A percentile compares a stretch with the other conserved stretches of the same genome.
These are phyloP conservation scores for Dryas octopetala DNA, from an alignment of 306 rosid species.

Conservation along the genomic window DNA sequence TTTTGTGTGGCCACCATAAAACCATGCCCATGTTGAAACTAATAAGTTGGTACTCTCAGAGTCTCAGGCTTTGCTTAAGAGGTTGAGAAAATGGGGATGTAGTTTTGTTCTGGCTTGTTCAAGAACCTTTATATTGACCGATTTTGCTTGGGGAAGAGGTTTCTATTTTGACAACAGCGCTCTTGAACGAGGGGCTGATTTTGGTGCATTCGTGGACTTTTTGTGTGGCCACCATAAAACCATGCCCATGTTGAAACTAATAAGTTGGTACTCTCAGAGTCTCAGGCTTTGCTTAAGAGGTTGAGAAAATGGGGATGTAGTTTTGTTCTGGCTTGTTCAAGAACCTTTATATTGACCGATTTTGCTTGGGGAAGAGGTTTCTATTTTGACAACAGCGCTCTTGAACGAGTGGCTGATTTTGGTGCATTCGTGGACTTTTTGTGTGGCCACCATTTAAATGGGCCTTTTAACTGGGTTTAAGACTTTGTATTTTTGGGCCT, in stretches of 20 bases:
- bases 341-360: not conserved
- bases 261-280: not conserved
- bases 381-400: not conserved
- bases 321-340: not conserved
- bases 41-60: not conserved
- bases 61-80: not conserved
- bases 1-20: conserved; percentile 27
- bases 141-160: conserved; percentile 9
- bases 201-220: not conserved
- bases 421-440: not conserved
- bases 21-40: conserved; percentile 65
- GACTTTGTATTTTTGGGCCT: not conserved
- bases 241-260: conserved; percentile 59
- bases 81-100: not conserved
- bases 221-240: conserved; percentile 34
- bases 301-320: not conserved
- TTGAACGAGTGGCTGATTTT: conserved; percentile 15
- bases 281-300: not conserved
- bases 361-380: conserved; percentile 11
- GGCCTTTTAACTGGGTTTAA: not conserved
- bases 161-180: not conserved
- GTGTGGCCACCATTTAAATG: conserved; percentile 8
- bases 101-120: not conserved
- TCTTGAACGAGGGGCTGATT: conserved; percentile 16
- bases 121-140: not conserved